Evolutionary conservation across 129 eudicot species (phyloP).

Genomic region (Solidago caesia): DNA sequence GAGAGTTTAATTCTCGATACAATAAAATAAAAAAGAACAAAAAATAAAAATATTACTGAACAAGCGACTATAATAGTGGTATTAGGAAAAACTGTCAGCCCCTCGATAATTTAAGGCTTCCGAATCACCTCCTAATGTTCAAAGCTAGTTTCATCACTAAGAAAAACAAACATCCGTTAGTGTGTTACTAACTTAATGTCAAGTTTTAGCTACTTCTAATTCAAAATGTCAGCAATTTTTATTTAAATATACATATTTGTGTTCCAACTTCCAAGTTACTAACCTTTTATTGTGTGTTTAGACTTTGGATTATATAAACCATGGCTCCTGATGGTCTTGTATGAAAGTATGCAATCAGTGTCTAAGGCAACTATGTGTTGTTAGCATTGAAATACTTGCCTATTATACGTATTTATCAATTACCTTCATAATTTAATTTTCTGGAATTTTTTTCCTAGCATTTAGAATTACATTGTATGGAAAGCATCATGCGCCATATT

Average conservation of each 20-base stretch:
- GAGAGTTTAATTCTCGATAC: too few relatives aligned
- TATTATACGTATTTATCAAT: not conserved
- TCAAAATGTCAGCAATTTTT: not conserved
- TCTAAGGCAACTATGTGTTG: not conserved
- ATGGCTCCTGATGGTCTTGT: not conserved
- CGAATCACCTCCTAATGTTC: not conserved
- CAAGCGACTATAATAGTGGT: too few relatives aligned
- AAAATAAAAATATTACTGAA: too few relatives aligned
- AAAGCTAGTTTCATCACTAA: not conserved
- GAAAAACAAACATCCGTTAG: not conserved
- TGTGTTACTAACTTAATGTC: not conserved
- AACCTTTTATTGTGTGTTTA: not conserved
- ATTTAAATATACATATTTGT: not conserved
- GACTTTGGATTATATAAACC: not conserved
- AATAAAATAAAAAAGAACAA: too few relatives aligned
- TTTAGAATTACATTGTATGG: not conserved
- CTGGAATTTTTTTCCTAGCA: not conserved
- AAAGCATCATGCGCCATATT: not conserved
- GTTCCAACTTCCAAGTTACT: not conserved
- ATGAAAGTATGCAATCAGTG: constrained; percentile 2
- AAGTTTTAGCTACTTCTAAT: not conserved
- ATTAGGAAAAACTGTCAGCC: not conserved
- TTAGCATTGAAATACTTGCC: constrained; percentile 2
- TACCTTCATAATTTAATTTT: constrained; percentile 7
- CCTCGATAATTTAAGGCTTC: not conserved